Evolutionary conservation across 179 eudicot genomes (phyloP).

Genomic region (Patellifolia procumbens): DNA sequence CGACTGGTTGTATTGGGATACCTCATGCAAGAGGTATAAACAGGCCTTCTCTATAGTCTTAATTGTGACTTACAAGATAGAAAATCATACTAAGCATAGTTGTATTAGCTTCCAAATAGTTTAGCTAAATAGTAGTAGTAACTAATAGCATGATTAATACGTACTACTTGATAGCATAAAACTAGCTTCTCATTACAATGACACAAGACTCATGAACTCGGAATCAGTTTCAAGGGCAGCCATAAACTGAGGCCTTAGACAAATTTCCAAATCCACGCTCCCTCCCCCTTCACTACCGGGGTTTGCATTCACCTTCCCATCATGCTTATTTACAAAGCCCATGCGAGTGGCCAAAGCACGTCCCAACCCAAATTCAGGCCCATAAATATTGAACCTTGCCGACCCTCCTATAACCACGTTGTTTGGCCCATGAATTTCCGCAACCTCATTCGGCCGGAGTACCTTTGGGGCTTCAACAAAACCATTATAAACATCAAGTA

Average conservation of each 20-base stretch:
- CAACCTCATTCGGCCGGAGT: not conserved
- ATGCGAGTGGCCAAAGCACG: conserved; percentile 37
- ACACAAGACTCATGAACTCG: conserved; percentile 30
- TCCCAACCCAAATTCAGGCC: conserved; percentile 51
- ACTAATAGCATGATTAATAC: no score
- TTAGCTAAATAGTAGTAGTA: no score
- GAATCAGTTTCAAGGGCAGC: conserved; percentile 36
- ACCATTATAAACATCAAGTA: not conserved
- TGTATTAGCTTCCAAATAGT: no score
- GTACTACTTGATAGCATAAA: no score
- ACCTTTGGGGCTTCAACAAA: not conserved
- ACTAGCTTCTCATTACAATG: no score
- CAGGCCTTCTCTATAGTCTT: no score
- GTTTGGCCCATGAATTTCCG: not conserved
- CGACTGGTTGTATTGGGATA: no score
- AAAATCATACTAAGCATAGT: no score
- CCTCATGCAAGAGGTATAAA: no score
- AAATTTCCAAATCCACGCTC: conserved; percentile 34
- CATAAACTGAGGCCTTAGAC: conserved; percentile 27
- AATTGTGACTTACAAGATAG: no score
- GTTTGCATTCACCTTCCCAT: conserved; percentile 41
- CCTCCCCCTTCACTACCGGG: conserved; percentile 39
- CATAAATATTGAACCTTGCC: conserved; percentile 43
- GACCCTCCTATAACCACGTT: conserved; percentile 30
- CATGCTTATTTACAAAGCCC: conserved; percentile 32